These are phyloP conservation scores for Calocybe gambosa DNA, from an alignment of 1,284 basidiomycete genomes.

Conservation along the genomic window DNA sequence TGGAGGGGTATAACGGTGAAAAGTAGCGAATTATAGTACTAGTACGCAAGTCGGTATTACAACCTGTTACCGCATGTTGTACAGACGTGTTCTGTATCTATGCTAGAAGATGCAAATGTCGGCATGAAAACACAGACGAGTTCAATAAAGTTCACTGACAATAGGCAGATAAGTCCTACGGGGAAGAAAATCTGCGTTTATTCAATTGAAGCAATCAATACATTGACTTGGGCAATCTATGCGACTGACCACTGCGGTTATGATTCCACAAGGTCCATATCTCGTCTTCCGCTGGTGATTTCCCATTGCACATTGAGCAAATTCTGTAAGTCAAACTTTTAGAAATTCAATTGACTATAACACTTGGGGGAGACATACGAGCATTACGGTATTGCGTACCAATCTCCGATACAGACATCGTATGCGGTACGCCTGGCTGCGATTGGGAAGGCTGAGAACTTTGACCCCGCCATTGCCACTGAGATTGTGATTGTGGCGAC, in stretches of 20 bases:
- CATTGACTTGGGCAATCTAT: background rate
- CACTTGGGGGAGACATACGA: constrained; percentile 13
- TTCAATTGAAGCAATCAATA: too few species aligned
- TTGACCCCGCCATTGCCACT: background rate
- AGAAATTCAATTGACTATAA: too few species aligned
- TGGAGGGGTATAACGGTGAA: too few species aligned
- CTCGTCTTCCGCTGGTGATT: constrained; percentile 24
- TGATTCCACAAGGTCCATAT: constrained; percentile 30
- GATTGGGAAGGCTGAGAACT: background rate
- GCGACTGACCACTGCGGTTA: constrained; percentile 25
- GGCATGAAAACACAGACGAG: background rate
- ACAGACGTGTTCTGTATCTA: constrained; percentile 27
- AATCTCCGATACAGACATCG: constrained; percentile 8
- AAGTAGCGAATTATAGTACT: too few species aligned
- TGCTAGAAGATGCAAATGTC: constrained; percentile 15
- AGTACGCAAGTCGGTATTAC: too few species aligned
- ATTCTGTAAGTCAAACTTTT: too few species aligned
- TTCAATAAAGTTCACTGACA: constrained; percentile 16
- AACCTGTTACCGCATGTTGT: constrained; percentile 22
- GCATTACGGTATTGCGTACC: constrained; percentile 15
- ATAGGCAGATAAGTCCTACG: constrained; percentile 27
- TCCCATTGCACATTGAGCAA: constrained; percentile 28
- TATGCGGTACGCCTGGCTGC: background rate
- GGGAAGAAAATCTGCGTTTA: constrained; percentile 29
- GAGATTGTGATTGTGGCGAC: background rate